Evolutionary conservation across 257 asterid genomes (phyloP), one percentile per base, ranked within the genome.

Genomic region (Fraxinus quadrangulata): DNA sequence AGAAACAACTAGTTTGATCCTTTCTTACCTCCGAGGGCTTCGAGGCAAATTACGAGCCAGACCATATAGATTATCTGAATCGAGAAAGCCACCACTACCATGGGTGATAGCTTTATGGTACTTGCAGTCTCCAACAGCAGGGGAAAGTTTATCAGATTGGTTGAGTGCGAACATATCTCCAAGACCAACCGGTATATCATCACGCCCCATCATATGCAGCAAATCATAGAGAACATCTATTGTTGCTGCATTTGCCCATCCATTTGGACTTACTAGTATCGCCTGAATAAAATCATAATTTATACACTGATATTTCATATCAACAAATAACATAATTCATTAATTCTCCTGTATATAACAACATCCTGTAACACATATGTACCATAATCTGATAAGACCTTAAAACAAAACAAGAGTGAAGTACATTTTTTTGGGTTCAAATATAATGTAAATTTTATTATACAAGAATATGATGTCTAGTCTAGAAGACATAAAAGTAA

Each of bases 121-220:
- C 84, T 85, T 92, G 86, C 98, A 92, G 75, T 83, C 89, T 76
- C 97, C 98, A 74, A 88, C 94, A n/a, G 83, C 78, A 16, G 91
- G n/a, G 21, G 73, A 75, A 71, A 47, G 66, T 5, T 87, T 78
- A 77, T 88, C 88, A 21, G 97, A 81, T 42, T 88, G 97, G 79
- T 91, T 88, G 67, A 77, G 72, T 40, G 97, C 92, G 72, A 86
- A 90, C n/a, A 87, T 34, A 17, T 89, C 90, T 24, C 98, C 98
- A 34, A 91, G 85, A 30, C 98, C 97, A 14, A 92, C 92, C 0
- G 90, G 96, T 59, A 94, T 86, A 67, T 94, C 97, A 59, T 92
- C 98, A 9, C 97, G 97, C 7, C 97, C 96, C 98, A 94, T 91
- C 97, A 94, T 94, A 54, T 94, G 97, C 67, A 94, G 83, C 77